Base-by-base conservation (phyloP, 2,329 filamentous ascomycete species). In the Colletotrichum tabaci region DNA sequence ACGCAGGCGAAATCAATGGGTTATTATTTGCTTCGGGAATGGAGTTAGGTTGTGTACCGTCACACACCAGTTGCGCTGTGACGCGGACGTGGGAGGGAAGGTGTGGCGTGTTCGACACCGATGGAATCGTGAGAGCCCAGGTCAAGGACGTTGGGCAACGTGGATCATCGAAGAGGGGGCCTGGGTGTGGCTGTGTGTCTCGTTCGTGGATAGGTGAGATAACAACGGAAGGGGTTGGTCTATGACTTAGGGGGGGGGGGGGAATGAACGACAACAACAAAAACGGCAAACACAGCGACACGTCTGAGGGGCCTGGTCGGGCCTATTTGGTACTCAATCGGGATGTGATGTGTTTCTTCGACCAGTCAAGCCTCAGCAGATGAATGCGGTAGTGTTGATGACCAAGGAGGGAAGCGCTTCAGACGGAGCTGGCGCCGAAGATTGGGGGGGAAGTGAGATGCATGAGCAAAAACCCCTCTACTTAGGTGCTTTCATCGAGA, bases 11-110 rank as follows among this genome's bases (percentile, higher is more conserved):
- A 26, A 57, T 42, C n/a, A 23, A 66, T 40, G 40, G 3, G 47
- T 55, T 53, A 47, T 70, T 47, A 64, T 4, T 38, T 35, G 46
- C 9, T 55, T 55, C 40, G 49, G n/a, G 35, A 38, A 53, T 57
- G 58, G 13, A 40, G 52, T 35, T 56, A n/a, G 8, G 46, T 38
- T 62, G n/a, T 9, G 35, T 16, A 40, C 21, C 13, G 13, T 52
- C 16, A n/a, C 7, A 44, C n/a, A 10, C 5, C 26, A 12, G 42
- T 30, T 38, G 44, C 30, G 53, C 35, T 46, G 49, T 23, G 38
- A 10, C 46, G 47, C 10, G 35, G 9, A 46, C 52, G 47, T 9
- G 57, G 26, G 44, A 40, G 23, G 42, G 46, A 21, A 52, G 30
- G n/a, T 26, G 35, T 52, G 60, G 60, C 50, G 60, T 52, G 60